Base-by-base conservation (phyloP, 108 stramenopile species). In the Parietichytrium sp. region DNA sequence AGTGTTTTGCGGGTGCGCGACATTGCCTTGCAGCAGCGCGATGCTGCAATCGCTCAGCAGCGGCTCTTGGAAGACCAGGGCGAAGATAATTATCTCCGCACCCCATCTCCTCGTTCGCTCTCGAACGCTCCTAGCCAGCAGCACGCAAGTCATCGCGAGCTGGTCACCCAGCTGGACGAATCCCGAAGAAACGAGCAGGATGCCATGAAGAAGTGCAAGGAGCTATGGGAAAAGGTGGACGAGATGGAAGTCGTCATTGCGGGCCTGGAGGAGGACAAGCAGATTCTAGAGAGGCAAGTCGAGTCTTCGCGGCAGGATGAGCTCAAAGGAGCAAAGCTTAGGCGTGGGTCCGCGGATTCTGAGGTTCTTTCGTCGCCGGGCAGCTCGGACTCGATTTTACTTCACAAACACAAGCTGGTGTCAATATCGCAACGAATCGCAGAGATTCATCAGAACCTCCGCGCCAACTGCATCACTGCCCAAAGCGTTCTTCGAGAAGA, bases 11-110 rank as follows among this genome's bases (percentile, higher is more conserved):
- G 55, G 15, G 55, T 72, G 7, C 55, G 55, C 23, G 55, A 72
- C 42, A 72, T 72, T 20, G 55, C 55, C 20, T 25, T 72, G 13
- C 55, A 72, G 42, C 55, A 72, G 55, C 55, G 55, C 55, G 55
- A 72, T 2, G 55, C 55, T n/a, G 55, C 55, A 0, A 13, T 72
- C 18, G 4, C 10, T 4, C 12, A 33, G 38, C 8, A 31, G 12
- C 20, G 31, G 10, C 38, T n/a, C 1, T 42, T 45, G 8, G 38
- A 72, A 72, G 38, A 72, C 42, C 38, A 45, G 33, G n/a, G n/a
- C n/a, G n/a, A n/a, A n/a, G n/a, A n/a, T n/a, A n/a, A n/a, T n/a
- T n/a, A n/a, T n/a, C n/a, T n/a, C n/a, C n/a, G n/a, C n/a, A n/a
- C n/a, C n/a, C n/a, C n/a, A n/a, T 12, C 42, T n/a, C 61, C 61